Percentiles rank a stretch among this genome's conserved stretches.
phyloP scores from a whole-genome alignment of 345 rosid species.

The Kernera saxatilis region DNA sequence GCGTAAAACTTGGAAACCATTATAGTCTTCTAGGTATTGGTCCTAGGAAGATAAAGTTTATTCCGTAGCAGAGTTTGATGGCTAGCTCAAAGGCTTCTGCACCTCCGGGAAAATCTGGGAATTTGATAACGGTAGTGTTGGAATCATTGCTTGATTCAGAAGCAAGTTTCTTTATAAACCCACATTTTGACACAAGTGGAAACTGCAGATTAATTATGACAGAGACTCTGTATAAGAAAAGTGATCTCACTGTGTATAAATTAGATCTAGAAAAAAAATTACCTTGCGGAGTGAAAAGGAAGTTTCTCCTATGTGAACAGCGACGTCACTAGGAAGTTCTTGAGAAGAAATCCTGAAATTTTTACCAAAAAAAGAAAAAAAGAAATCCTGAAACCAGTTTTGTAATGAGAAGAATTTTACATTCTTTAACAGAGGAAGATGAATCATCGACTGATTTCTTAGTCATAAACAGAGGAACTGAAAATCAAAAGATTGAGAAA shows the following conservation, averaged over 20 bases:
- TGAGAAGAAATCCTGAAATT: too few relatives aligned
- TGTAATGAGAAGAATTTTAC: background rate
- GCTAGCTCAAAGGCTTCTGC: slow-evolving; percentile 68
- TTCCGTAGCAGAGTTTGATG: slow-evolving; percentile 79
- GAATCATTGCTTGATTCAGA: slow-evolving; percentile 48
- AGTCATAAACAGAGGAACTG: too few relatives aligned
- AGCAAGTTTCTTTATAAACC: slow-evolving; percentile 61
- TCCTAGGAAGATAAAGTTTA: slow-evolving; percentile 67
- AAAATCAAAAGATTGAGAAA: too few relatives aligned
- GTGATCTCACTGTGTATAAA: background rate
- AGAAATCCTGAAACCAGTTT: slow-evolving; percentile 60
- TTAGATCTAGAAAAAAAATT: slow-evolving; percentile 6
- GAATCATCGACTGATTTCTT: too few relatives aligned
- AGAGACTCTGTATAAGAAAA: background rate
- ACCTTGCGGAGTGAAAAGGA: slow-evolving; percentile 87
- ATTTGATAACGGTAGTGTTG: slow-evolving; percentile 28
- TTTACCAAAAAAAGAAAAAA: too few relatives aligned
- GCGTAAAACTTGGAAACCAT: slow-evolving; percentile 61
- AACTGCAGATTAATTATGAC: slow-evolving; percentile 50
- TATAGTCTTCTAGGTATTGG: slow-evolving; percentile 36
- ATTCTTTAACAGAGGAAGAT: background rate
- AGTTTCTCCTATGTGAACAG: slow-evolving; percentile 54
- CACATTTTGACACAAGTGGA: slow-evolving; percentile 72
- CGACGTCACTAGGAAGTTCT: slow-evolving; percentile 79
- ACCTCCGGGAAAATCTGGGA: slow-evolving; percentile 62